Base-by-base conservation (phyloP, 2,329 filamentous ascomycete genomes). In the Paecilomyces niveus region DNA sequence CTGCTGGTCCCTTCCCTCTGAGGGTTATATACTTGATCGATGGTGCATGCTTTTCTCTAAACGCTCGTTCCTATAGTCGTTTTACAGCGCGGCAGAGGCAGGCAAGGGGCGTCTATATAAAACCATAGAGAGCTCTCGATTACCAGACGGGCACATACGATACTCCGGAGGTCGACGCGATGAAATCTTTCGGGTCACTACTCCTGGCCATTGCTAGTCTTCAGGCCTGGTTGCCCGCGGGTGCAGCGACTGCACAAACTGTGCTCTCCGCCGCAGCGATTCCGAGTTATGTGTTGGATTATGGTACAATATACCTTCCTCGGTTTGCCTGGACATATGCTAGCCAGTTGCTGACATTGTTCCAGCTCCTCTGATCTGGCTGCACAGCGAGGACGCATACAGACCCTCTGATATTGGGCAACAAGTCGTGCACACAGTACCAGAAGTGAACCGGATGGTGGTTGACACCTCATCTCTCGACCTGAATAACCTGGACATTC, bases 351-450 rank as follows among this genome's bases (percentile, higher is more conserved):
- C 22, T 15, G 55, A 18, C 54, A 9, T 15, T 21, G n/a, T 11
- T 8, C 33, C 54, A 83, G 81, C 81, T 33, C 81, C 81, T 7
- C 61, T 83, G 3, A 73, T 82, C 33, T 83, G 78, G 73, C 73
- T 83, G 8, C 75, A 82, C 61, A 75, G 74, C 26, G 61, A 73
- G 60, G 81, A 83, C 60, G 63, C 68, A 29, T 82, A 80, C 64
- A 75, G 77, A 54, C 81, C 81, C 5, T 80, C 79, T 50, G 79
- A 81, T 60, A 76, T 83, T 26, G 70, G 68, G 33, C 70, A 73
- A 10, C 79, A 82, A 59, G 62, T 83, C 10, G 64, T 69, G 31
- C 74, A 83, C 63, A 80, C 78, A 6, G 71, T 70, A 45, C 79
- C 81, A 3, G 63, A 74, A 57, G 68, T 80, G 21, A 76, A 80